Conservation (phyloP, 371 early-diverging fungal genomes). For the Syncephalis plumigaleata region DNA sequence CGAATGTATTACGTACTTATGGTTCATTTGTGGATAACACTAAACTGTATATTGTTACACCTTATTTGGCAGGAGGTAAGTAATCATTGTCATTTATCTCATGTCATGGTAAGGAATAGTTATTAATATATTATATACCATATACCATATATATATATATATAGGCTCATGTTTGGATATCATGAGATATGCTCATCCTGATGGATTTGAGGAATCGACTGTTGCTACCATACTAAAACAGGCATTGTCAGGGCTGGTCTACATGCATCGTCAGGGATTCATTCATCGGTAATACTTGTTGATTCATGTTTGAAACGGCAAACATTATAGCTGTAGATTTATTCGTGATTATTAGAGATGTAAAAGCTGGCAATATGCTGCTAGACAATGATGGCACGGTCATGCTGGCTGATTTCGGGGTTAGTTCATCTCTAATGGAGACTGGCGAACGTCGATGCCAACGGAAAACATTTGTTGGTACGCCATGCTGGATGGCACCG, state of each 20-base stretch:
- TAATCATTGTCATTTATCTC: neutral
- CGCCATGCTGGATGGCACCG: conserved; percentile 89
- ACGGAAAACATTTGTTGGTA: conserved; percentile 84
- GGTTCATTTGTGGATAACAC: conserved; percentile 67
- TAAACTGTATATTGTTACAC: conserved; percentile 69
- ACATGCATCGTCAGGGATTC: conserved; percentile 72
- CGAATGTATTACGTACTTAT: conserved; percentile 65
- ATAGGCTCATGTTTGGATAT: conserved; percentile 74
- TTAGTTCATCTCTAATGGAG: conserved; percentile 60
- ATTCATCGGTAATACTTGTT: conserved; percentile 38
- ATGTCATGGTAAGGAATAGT: neutral
- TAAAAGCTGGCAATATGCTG: conserved; percentile 78
- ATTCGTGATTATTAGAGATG: conserved; percentile 36
- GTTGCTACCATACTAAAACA: conserved; percentile 80
- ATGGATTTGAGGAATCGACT: conserved; percentile 65
- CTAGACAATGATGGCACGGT: conserved; percentile 73
- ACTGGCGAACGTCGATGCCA: conserved; percentile 50
- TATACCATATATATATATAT: too few species aligned
- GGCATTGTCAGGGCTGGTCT: conserved; percentile 63
- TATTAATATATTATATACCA: conserved; percentile 4
- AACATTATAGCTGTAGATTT: neutral
- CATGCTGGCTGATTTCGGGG: conserved; percentile 81
- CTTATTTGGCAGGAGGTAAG: conserved; percentile 54
- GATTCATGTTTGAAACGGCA: neutral
- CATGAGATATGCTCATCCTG: conserved; percentile 63